phyloP scores from a whole-genome alignment of 2,329 filamentous ascomycete genomes.

The Claviceps arundinis region DNA sequence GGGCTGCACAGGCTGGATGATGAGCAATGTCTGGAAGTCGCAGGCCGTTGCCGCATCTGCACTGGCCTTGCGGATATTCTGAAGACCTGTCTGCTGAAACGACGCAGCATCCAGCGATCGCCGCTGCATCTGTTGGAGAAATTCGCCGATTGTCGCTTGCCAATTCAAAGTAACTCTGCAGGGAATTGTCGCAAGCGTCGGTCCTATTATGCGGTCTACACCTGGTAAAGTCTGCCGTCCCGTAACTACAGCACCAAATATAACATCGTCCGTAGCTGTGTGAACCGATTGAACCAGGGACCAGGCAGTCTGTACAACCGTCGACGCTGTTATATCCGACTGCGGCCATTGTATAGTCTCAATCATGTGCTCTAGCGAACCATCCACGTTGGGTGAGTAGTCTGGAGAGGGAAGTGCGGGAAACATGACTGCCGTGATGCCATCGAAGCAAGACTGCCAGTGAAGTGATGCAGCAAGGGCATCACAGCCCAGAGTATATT shows the following conservation, averaged over 20 bases:
- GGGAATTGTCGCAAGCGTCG: constrained; percentile 28
- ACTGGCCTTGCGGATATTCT: not conserved
- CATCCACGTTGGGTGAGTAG: constrained; percentile 30
- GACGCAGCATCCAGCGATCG: constrained; percentile 9
- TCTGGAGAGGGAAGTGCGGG: constrained; percentile 26
- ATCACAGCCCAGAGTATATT: not conserved
- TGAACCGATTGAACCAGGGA: constrained; percentile 37
- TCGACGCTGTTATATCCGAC: constrained; percentile 14
- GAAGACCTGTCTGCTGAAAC: constrained; percentile 8
- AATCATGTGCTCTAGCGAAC: constrained; percentile 16
- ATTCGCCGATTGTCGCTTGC: constrained; percentile 3
- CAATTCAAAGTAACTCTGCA: constrained; percentile 24
- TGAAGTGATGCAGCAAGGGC: not conserved
- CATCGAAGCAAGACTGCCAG: not conserved
- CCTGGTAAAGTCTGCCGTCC: constrained; percentile 18
- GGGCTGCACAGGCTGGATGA: not conserved
- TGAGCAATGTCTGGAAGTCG: not conserved
- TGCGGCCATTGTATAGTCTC: not conserved
- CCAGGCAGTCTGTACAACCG: constrained; percentile 27
- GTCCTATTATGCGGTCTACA: constrained; percentile 11
- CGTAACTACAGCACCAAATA: constrained; percentile 29
- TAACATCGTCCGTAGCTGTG: constrained; percentile 23
- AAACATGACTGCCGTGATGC: constrained; percentile 14
- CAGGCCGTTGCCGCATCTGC: not conserved
- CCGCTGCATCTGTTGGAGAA: constrained; percentile 6